A percentile compares a stretch with the other conserved stretches of the same genome.
phyloP scores from a whole-genome alignment of 257 asterid species.

The Solanum bulbocastanum region DNA sequence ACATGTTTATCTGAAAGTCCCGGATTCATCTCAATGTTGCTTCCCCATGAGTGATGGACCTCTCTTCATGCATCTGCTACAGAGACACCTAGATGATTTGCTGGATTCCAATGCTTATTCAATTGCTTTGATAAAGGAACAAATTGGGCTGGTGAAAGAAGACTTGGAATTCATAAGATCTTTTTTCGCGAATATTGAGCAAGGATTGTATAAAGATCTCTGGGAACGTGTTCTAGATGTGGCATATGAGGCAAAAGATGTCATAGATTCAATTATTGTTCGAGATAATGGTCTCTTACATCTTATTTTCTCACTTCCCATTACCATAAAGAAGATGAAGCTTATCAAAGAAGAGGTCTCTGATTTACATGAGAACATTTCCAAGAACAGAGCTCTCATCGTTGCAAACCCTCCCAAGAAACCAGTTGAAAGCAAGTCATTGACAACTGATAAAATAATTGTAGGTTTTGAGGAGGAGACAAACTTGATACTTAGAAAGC shows the following conservation, averaged over 20 bases:
- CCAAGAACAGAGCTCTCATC: background rate
- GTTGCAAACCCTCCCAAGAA: background rate
- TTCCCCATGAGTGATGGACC: background rate
- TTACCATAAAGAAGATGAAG: background rate
- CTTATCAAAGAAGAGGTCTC: background rate
- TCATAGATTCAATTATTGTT: background rate
- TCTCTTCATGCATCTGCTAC: background rate
- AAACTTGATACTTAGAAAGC: background rate
- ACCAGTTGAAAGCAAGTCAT: background rate
- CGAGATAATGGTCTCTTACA: background rate
- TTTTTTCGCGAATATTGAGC: background rate
- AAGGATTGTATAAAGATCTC: background rate
- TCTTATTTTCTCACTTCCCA: background rate
- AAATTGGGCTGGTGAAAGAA: background rate
- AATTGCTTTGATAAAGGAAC: background rate
- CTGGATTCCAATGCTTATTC: background rate
- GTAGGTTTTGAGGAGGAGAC: slow-evolving; percentile 1
- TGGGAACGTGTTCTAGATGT: background rate
- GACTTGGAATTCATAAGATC: background rate
- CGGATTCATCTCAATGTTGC: background rate
- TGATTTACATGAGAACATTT: background rate
- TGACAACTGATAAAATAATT: background rate
- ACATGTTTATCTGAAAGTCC: background rate
- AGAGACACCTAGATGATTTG: background rate
- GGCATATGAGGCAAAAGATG: background rate